A percentile compares a stretch with the other conserved stretches of the same genome.
These are phyloP conservation scores for Xylaria sp. DNA, from an alignment of 2,329 filamentous ascomycete genomes.

Conservation along the genomic window DNA sequence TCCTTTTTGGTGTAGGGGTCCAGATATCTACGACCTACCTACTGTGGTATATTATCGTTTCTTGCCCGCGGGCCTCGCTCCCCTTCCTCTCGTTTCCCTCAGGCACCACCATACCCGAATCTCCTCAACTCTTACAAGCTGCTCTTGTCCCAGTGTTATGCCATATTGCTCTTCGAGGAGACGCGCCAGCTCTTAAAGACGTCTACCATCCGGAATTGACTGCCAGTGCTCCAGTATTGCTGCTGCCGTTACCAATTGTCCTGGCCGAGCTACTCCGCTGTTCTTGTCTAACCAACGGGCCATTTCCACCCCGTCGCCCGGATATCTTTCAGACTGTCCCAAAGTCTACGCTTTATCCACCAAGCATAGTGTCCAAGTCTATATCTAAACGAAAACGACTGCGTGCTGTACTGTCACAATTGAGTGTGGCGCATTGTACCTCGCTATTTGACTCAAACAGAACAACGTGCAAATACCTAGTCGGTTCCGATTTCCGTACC, in stretches of 20 bases:
- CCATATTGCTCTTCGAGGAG: not conserved
- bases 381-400: slow-evolving; percentile 14
- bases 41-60: slow-evolving; percentile 37
- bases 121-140: slow-evolving; percentile 7
- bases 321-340: slow-evolving; percentile 23
- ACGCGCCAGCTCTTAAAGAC: slow-evolving; percentile 6
- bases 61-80: slow-evolving; percentile 25
- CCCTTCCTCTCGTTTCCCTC: slow-evolving; percentile 18
- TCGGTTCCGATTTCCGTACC: slow-evolving; percentile 33
- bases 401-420: slow-evolving; percentile 27
- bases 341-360: slow-evolving; percentile 28
- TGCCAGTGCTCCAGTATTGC: slow-evolving; percentile 13
- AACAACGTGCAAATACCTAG: slow-evolving; percentile 35
- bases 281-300: not conserved
- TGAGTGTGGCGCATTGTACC: slow-evolving; percentile 20
- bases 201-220: not conserved
- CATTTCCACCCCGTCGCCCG: slow-evolving; percentile 21
- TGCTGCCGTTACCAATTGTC: slow-evolving; percentile 16
- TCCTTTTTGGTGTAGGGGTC: slow-evolving; percentile 36
- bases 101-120: slow-evolving; percentile 1
- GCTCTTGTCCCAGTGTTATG: not conserved
- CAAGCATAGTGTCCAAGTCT: slow-evolving; percentile 17
- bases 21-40: slow-evolving; percentile 17
- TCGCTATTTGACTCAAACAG: slow-evolving; percentile 31
- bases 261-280: slow-evolving; percentile 13